Base-by-base conservation (phyloP, 345 rosid species). In the Hibiscus trionum region DNA sequence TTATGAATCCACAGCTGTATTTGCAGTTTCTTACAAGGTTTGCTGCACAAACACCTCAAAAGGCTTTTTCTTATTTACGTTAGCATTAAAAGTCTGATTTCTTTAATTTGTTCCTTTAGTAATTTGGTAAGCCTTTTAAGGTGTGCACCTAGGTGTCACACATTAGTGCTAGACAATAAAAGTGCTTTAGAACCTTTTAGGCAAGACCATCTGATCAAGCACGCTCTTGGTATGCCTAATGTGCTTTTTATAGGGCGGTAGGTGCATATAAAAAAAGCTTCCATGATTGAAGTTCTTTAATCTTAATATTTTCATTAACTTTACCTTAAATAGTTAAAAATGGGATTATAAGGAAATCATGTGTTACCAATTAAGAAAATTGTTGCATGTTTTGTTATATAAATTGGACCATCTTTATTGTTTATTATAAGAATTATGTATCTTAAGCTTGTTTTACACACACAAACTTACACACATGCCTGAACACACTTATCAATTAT, bases 21-120 rank as follows among this genome's bases (percentile, higher is more conserved):
- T 72, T 96, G 66, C 99, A 96, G 84, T 96, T 83, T 63, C 86
- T 91, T 49, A 93, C 98, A 62, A 96, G 94, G 99, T 91, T 63
- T 67, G 73, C 37, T 52, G 59, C 73, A 75, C 11, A n/a, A 66
- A 61, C n/a, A 37, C 61, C 49, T 62, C 60, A 42, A 49, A 21
- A 33, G 42, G 26, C 59, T 5, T 2, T 5, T 29, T 31, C 24
- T 50, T 53, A 21, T 15, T 29, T 49, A 3, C 55, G 11, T 33
- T 4, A 57, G 26, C 31, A 11, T 3, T 2, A 19, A 47, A 10
- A 65, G 2, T 27, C 26, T 27, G 53, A 60, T 67, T 71, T 56
- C 10, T 9, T 50, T 42, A 59, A 66, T 58, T 59, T 64, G 21
- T 24, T 73, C 33, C 71, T 46, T 39, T 71, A 60, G 58, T 67